Conservation (phyloP, 768 basidiomycete species). For the Tulasnella sp. region DNA sequence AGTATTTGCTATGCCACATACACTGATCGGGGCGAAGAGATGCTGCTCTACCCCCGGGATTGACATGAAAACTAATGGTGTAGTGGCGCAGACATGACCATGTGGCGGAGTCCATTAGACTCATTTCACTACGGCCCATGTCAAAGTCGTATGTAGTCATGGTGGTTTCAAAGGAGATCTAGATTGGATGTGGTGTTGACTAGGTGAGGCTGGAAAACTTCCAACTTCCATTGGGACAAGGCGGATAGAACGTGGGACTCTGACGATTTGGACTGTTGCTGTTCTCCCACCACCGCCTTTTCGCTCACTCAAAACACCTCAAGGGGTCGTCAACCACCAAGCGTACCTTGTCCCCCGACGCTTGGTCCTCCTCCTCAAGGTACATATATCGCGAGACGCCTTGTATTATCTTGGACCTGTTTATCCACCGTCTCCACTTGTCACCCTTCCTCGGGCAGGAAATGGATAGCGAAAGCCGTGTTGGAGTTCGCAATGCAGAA, state of each 20-base stretch:
- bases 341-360: slow-evolving; percentile 4
- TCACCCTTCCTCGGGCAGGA: neutral
- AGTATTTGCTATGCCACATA: slow-evolving; percentile 9
- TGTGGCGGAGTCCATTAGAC: neutral
- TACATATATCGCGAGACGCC: neutral
- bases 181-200: neutral
- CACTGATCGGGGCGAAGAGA: slow-evolving; percentile 5
- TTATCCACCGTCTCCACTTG: neutral
- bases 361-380: neutral
- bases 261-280: slow-evolving; percentile 8
- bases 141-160: neutral
- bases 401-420: neutral
- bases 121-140: neutral
- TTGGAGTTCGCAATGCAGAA: neutral
- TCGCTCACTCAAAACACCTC: neutral
- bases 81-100: neutral
- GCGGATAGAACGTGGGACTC: slow-evolving; percentile 8
- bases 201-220: neutral
- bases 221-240: neutral
- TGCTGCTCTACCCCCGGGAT: slow-evolving; percentile 1
- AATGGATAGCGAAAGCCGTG: neutral
- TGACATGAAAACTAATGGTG: slow-evolving; percentile 4
- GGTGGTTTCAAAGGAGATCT: neutral
- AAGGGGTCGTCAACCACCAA: slow-evolving; percentile 5
- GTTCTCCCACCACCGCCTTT: slow-evolving; percentile 4